These are phyloP conservation scores for Solanum etuberosum DNA, from an alignment of 257 asterid genomes.

Conservation along the genomic window DNA sequence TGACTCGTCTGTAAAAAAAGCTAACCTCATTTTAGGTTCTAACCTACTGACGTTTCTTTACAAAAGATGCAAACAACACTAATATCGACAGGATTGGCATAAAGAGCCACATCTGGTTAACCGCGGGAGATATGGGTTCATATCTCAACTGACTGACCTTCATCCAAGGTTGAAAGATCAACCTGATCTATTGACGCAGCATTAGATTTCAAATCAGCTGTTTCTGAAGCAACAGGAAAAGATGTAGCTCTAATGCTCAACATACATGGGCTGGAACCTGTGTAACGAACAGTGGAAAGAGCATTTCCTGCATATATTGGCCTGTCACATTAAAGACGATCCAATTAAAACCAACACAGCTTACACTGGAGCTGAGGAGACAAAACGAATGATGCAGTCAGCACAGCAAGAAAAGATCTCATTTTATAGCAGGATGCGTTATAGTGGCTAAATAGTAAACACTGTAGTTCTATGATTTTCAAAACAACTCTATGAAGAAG, in stretches of 20 bases:
- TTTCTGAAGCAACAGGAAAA: constrained; percentile 32
- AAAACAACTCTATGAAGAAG: background rate
- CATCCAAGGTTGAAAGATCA: constrained; percentile 59
- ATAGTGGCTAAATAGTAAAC: background rate
- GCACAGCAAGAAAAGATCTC: background rate
- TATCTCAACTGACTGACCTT: constrained; percentile 44
- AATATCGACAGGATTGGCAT: background rate
- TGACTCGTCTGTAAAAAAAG: constrained; percentile 41
- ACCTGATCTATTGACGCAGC: constrained; percentile 56
- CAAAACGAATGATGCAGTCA: background rate
- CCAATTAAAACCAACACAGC: background rate
- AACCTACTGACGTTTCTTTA: background rate
- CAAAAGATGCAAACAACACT: background rate
- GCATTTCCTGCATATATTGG: constrained; percentile 99
- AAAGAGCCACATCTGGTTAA: background rate
- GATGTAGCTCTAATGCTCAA: constrained; percentile 87
- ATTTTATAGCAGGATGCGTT: background rate
- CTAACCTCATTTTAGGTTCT: background rate
- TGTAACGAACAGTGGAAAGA: constrained; percentile 72
- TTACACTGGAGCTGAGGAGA: background rate
- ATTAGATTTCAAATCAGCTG: constrained; percentile 32
- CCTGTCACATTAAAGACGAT: constrained; percentile 34
- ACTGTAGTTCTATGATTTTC: background rate
- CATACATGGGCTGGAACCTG: constrained; percentile 84
- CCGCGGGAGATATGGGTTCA: background rate